Percentiles rank a stretch among this genome's conserved stretches.
These are phyloP conservation scores for Fulvia fulva DNA, from an alignment of 2,329 filamentous ascomycete species.

Conservation along the genomic window DNA sequence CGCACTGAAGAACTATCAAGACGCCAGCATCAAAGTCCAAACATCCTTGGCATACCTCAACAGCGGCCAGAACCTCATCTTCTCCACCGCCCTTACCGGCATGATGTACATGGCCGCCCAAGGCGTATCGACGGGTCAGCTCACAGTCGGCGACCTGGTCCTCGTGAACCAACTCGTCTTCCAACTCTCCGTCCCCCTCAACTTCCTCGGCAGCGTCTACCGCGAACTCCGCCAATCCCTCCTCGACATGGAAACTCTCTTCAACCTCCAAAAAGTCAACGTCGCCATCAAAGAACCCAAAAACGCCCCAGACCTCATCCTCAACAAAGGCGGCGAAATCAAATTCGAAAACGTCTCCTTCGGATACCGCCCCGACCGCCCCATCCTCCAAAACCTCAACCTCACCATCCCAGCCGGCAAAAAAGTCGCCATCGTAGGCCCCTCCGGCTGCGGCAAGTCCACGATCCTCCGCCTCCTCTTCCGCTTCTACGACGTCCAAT, in stretches of 20 bases:
- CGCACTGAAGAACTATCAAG: slow-evolving; percentile 80
- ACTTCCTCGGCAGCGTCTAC: slow-evolving; percentile 97
- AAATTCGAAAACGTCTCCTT: slow-evolving; percentile 93
- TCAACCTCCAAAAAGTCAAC: slow-evolving; percentile 96
- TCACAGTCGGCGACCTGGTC: slow-evolving; percentile 93
- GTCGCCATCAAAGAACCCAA: slow-evolving; percentile 75
- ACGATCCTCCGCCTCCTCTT: slow-evolving; percentile 88
- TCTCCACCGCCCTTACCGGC: slow-evolving; percentile 83
- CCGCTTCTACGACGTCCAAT: slow-evolving; percentile 86
- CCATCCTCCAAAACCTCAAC: slow-evolving; percentile 78
- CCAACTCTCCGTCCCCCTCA: slow-evolving; percentile 91
- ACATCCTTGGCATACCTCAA: slow-evolving; percentile 92
- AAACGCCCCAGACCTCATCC: slow-evolving; percentile 66
- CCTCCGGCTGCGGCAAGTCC: slow-evolving; percentile 93
- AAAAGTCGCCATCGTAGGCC: slow-evolving; percentile 92
- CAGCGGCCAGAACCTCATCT: slow-evolving; percentile 94
- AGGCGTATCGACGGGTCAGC: slow-evolving; percentile 72
- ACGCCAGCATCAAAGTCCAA: slow-evolving; percentile 92
- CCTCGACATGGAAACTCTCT: slow-evolving; percentile 97
- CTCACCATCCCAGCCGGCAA: slow-evolving; percentile 92
- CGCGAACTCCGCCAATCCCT: slow-evolving; percentile 91
- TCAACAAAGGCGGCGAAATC: slow-evolving; percentile 80
- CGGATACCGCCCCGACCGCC: slow-evolving; percentile 80
- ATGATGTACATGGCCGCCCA: slow-evolving; percentile 98
- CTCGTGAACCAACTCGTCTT: slow-evolving; percentile 99